phyloP scores from a whole-genome alignment of 495 filamentous ascomycete genomes.

The Tuber indicum region DNA sequence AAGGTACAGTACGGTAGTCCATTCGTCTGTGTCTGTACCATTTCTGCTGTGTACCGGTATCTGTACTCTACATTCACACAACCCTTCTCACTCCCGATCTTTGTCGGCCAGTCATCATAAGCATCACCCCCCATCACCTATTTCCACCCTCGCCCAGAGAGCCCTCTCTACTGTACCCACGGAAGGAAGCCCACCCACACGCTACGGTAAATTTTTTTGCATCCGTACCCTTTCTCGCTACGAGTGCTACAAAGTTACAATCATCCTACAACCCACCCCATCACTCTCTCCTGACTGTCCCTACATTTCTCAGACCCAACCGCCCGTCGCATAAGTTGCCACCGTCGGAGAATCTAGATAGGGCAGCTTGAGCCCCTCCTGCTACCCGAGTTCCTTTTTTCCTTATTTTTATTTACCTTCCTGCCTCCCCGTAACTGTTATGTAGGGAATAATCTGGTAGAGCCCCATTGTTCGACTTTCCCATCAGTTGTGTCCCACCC shows the following conservation, averaged over 20 bases:
- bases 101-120: constrained; percentile 29
- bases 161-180: constrained; percentile 8
- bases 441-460: background rate
- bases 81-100: constrained; percentile 17
- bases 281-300: background rate
- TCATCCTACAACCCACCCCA: background rate
- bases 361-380: constrained; percentile 34
- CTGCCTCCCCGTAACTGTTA: background rate
- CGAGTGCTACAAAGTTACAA: background rate
- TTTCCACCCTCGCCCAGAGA: background rate
- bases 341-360: constrained; percentile 35
- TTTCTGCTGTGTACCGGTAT: constrained; percentile 15
- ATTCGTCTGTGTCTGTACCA: background rate
- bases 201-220: constrained; percentile 13
- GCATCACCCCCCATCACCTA: constrained; percentile 19
- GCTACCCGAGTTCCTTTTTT: constrained; percentile 29
- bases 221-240: constrained; percentile 13
- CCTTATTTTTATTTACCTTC: constrained; percentile 3
- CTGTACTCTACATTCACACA: constrained; percentile 21
- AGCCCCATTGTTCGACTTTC: background rate
- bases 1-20: background rate
- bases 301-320: background rate
- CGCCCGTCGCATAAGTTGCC: constrained; percentile 19
- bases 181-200: constrained; percentile 16
- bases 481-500: constrained; percentile 4